A percentile compares a stretch with the other conserved stretches of the same genome.
Conservation (phyloP, 352 stramenopile species). For the Pythium utonaiense region DNA sequence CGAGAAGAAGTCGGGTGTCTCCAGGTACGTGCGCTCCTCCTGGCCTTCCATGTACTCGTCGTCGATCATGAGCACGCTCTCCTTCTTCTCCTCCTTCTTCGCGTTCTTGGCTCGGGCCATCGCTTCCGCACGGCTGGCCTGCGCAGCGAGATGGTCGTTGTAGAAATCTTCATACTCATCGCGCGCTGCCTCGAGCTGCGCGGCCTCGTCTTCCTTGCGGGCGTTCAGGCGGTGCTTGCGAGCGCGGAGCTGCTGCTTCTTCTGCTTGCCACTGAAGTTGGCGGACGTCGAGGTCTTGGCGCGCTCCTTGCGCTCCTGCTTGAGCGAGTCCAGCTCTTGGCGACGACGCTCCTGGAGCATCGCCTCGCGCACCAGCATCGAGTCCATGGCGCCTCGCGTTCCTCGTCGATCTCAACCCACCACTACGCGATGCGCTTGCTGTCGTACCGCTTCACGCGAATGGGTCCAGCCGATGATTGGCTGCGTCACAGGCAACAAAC, state of each 20-base stretch:
- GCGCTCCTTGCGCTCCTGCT: constrained; percentile 78
- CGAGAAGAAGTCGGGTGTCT: constrained; percentile 60
- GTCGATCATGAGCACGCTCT: constrained; percentile 28
- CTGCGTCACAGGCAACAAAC: background rate
- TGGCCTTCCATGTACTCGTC: constrained; percentile 25
- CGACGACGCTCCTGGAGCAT: constrained; percentile 65
- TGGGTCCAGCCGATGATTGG: constrained; percentile 20
- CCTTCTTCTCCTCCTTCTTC: constrained; percentile 23
- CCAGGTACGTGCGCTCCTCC: constrained; percentile 31
- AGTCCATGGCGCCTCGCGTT: constrained; percentile 29
- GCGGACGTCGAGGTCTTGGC: constrained; percentile 45
- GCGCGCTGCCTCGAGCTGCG: constrained; percentile 31
- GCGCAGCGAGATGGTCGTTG: constrained; percentile 28
- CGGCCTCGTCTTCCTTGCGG: constrained; percentile 54
- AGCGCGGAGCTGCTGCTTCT: constrained; percentile 79
- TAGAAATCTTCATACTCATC: constrained; percentile 61
- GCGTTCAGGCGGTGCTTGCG: constrained; percentile 74
- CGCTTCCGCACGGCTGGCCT: constrained; percentile 14
- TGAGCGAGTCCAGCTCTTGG: constrained; percentile 71
- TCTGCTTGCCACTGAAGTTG: constrained; percentile 85
- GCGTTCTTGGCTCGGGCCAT: constrained; percentile 1
- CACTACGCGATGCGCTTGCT: too few species aligned
- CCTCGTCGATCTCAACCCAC: too few species aligned
- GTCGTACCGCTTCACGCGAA: background rate
- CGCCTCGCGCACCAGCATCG: constrained; percentile 52